These are phyloP conservation scores for Leavenworthia alabamica DNA, from an alignment of 345 rosid species.

Conservation along the genomic window DNA sequence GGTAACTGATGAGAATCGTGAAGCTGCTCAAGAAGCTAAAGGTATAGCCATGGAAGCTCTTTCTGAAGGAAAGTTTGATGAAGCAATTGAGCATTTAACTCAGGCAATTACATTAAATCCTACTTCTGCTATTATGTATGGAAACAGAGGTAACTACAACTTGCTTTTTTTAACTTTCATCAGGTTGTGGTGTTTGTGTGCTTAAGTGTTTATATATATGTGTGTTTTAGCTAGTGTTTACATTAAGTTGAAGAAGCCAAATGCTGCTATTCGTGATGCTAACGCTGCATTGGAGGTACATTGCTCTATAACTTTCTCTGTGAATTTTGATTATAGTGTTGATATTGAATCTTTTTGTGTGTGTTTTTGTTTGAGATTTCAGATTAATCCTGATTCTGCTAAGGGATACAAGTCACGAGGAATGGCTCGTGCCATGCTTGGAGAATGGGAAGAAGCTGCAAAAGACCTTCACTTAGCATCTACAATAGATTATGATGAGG, in stretches of 20 bases:
- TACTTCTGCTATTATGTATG: slow-evolving; percentile 85
- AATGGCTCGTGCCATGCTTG: slow-evolving; percentile 82
- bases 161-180: not conserved
- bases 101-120: slow-evolving; percentile 84
- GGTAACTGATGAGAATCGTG: slow-evolving; percentile 83
- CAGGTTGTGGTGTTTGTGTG: not conserved
- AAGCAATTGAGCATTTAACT: slow-evolving; percentile 69
- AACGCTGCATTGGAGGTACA: slow-evolving; percentile 82
- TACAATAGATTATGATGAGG: slow-evolving; percentile 79
- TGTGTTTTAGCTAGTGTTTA: slow-evolving; percentile 74
- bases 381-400: slow-evolving; percentile 97
- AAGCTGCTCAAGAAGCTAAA: slow-evolving; percentile 75
- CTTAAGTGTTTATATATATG: not conserved
- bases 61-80: slow-evolving; percentile 80
- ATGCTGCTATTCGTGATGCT: slow-evolving; percentile 92
- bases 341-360: not conserved
- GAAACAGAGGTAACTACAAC: slow-evolving; percentile 54
- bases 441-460: slow-evolving; percentile 89
- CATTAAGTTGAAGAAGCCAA: slow-evolving; percentile 91
- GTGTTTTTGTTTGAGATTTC: slow-evolving; percentile 7
- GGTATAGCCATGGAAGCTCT: slow-evolving; percentile 77
- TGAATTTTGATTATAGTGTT: not conserved
- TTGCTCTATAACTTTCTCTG: not conserved
- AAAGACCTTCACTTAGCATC: slow-evolving; percentile 87
- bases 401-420: slow-evolving; percentile 96